Evolutionary conservation across 1,284 basidiomycete genomes (phyloP).

Genomic region (Trichosporon faecale): DNA sequence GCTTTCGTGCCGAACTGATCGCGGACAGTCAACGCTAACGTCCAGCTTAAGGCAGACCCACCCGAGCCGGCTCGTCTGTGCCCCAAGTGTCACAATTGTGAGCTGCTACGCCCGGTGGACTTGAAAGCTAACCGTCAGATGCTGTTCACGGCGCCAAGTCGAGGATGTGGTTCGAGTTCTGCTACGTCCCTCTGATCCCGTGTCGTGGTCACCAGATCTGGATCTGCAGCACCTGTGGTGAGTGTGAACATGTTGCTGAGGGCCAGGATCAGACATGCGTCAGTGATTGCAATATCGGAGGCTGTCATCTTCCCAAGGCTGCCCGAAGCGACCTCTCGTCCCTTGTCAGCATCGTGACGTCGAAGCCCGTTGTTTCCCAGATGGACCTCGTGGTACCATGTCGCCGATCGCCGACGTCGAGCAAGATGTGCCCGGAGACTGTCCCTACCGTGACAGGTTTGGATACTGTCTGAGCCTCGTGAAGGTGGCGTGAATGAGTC

Average conservation of each 20-base stretch:
- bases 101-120: background rate
- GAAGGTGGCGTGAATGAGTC: background rate
- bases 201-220: conserved; percentile 43
- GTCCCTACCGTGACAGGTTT: background rate
- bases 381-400: no score
- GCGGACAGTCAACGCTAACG: background rate
- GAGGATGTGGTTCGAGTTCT: conserved; percentile 47
- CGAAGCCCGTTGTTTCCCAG: no score
- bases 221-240: conserved; percentile 47
- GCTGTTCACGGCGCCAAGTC: conserved; percentile 32
- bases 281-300: no score
- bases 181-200: conserved; percentile 48
- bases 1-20: background rate
- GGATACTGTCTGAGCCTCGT: background rate
- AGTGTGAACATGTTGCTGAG: conserved; percentile 17
- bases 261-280: background rate
- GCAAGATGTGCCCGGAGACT: no score
- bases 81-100: conserved; percentile 8
- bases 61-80: conserved; percentile 2
- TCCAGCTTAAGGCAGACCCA: background rate
- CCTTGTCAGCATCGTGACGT: no score
- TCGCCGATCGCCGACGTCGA: background rate
- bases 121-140: background rate
- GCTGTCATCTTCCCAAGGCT: no score
- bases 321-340: no score